phyloP scores from a whole-genome alignment of 164 flowering plant genomes.

The Piper betle region DNA sequence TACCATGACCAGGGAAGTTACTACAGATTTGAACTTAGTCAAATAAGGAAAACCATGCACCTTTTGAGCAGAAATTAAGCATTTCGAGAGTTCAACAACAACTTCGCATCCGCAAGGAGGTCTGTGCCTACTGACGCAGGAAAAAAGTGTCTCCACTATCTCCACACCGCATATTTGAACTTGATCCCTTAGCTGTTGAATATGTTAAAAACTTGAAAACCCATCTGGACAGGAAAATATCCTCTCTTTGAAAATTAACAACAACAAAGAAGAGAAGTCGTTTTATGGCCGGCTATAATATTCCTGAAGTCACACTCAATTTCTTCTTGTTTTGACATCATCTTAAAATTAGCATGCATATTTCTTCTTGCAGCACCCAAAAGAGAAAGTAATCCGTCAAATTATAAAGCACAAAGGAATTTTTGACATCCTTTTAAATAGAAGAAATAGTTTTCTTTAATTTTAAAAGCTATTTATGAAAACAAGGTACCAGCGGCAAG shows the following conservation, averaged over 20 bases:
- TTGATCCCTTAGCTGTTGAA: constrained; percentile 32
- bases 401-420: too few species aligned
- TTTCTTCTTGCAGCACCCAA: not conserved
- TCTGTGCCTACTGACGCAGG: constrained; percentile 20
- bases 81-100: constrained; percentile 35
- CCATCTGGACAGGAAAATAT: not conserved
- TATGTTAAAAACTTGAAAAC: constrained; percentile 1
- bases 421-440: too few species aligned
- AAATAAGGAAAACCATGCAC: constrained; percentile 47
- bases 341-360: not conserved
- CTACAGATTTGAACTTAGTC: constrained; percentile 28
- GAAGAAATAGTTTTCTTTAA: too few species aligned
- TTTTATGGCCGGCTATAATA: too few species aligned
- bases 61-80: constrained; percentile 38
- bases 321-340: not conserved
- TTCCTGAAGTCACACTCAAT: too few species aligned
- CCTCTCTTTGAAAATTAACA: not conserved
- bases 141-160: constrained; percentile 46
- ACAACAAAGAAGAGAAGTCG: not conserved
- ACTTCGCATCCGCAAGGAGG: constrained; percentile 27
- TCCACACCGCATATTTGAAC: constrained; percentile 45
- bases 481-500: too few species aligned
- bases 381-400: not conserved
- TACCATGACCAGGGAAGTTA: constrained; percentile 33
- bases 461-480: too few species aligned